A percentile compares a stretch with the other conserved stretches of the same genome.
Conservation (phyloP, 1,284 basidiomycete genomes). For the Rhodotorula glutinis region DNA sequence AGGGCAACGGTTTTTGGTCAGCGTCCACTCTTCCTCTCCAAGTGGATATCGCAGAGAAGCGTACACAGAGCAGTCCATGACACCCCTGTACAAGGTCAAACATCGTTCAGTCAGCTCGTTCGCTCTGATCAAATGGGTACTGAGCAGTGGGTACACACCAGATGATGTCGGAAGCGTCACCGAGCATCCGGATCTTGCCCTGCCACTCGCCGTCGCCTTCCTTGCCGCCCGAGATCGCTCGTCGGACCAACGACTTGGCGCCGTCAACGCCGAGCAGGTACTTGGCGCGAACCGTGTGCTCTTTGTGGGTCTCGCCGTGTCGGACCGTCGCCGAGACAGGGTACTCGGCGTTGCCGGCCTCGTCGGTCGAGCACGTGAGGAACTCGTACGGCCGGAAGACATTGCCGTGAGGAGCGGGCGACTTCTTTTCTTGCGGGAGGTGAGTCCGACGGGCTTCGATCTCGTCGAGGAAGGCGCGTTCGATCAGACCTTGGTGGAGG, state of each 20-base stretch:
- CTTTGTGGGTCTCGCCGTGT: slow-evolving; percentile 32
- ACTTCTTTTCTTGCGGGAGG: slow-evolving; percentile 30
- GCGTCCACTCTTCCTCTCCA: too few species aligned
- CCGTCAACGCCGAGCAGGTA: slow-evolving; percentile 50
- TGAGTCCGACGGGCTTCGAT: slow-evolving; percentile 44
- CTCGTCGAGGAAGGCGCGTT: slow-evolving; percentile 49
- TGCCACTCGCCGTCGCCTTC: slow-evolving; percentile 43
- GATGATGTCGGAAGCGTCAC: slow-evolving; percentile 49
- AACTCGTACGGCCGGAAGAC: slow-evolving; percentile 43
- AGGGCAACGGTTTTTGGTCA: not conserved
- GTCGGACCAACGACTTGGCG: slow-evolving; percentile 46
- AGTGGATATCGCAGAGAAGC: too few species aligned
- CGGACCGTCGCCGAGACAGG: slow-evolving; percentile 27
- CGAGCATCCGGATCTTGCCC: slow-evolving; percentile 46
- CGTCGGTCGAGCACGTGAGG: slow-evolving; percentile 40
- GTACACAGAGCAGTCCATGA: slow-evolving; percentile 36
- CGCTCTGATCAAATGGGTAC: too few species aligned
- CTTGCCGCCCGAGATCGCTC: slow-evolving; percentile 44
- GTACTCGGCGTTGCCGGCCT: slow-evolving; percentile 28
- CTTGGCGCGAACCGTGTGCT: slow-evolving; percentile 46
- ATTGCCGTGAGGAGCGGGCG: slow-evolving; percentile 40
- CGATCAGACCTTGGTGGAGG: slow-evolving; percentile 51
- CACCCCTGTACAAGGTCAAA: slow-evolving; percentile 12
- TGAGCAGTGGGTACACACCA: slow-evolving; percentile 26
- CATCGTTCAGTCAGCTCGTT: too few species aligned